These are phyloP conservation scores for Picocystis salinarum DNA, from an alignment of 139 green algal genomes.

Conservation along the genomic window DNA sequence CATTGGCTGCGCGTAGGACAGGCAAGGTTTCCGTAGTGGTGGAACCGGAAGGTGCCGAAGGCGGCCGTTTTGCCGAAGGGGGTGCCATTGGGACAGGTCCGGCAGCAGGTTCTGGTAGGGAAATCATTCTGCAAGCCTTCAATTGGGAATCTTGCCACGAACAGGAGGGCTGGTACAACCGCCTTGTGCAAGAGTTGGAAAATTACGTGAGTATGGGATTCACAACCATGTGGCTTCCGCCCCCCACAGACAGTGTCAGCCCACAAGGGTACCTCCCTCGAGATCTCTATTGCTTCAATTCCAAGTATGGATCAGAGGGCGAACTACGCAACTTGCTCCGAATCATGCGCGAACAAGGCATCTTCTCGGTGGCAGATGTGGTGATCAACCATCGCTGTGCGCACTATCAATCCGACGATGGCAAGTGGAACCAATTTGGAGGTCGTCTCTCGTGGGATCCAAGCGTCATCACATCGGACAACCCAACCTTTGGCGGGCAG, in stretches of 20 bases:
- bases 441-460: slow-evolving; percentile 76
- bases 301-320: slow-evolving; percentile 44
- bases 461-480: slow-evolving; percentile 58
- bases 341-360: slow-evolving; percentile 32
- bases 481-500: slow-evolving; percentile 58
- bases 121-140: slow-evolving; percentile 90
- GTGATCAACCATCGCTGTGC: slow-evolving; percentile 89
- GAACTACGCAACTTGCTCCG: slow-evolving; percentile 51
- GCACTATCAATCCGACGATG: slow-evolving; percentile 29
- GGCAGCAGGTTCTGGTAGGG: slow-evolving; percentile 54
- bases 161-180: slow-evolving; percentile 38
- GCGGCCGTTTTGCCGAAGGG: background rate
- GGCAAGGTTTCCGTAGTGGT: background rate
- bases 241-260: slow-evolving; percentile 66
- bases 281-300: slow-evolving; percentile 64
- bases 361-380: slow-evolving; percentile 83
- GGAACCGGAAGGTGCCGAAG: slow-evolving; percentile 3
- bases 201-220: slow-evolving; percentile 33
- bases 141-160: slow-evolving; percentile 87
- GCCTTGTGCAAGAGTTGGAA: slow-evolving; percentile 10
- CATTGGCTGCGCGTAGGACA: slow-evolving; percentile 42
- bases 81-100: slow-evolving; percentile 30
- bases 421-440: slow-evolving; percentile 74
- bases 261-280: slow-evolving; percentile 72
- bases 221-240: slow-evolving; percentile 83